Evolutionary conservation across 768 basidiomycete genomes (phyloP).

Genomic region (Jaapia argillacea): DNA sequence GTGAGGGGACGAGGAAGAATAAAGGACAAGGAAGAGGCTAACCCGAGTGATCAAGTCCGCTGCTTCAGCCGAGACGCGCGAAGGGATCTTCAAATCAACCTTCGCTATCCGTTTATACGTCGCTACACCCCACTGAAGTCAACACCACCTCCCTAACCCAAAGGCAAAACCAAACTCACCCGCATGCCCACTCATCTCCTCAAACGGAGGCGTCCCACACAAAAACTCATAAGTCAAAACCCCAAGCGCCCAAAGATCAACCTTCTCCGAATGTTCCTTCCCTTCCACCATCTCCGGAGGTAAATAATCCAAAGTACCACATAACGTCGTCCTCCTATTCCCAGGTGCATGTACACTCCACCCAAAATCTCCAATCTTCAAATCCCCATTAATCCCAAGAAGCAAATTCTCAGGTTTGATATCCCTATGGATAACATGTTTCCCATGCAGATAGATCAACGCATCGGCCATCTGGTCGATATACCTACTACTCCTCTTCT

Average conservation of each 20-base stretch:
- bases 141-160: constrained; percentile 6
- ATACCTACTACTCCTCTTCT: constrained; percentile 82
- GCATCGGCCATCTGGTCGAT: constrained; percentile 99
- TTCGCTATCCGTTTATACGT: constrained; percentile 85
- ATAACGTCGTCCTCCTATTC: constrained; percentile 81
- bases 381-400: constrained; percentile 87
- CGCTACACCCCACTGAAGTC: constrained; percentile 33
- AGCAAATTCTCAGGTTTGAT: constrained; percentile 98
- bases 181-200: constrained; percentile 68
- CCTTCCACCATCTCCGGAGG: constrained; percentile 99
- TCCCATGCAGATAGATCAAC: constrained; percentile 80
- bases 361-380: constrained; percentile 98
- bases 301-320: constrained; percentile 93
- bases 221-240: constrained; percentile 96
- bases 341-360: constrained; percentile 98
- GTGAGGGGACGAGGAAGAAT: constrained; percentile 6
- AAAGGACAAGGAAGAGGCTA: constrained; percentile 1
- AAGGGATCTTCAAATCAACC: constrained; percentile 58
- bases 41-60: constrained; percentile 37
- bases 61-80: constrained; percentile 31
- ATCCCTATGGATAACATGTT: constrained; percentile 97
- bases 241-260: constrained; percentile 95
- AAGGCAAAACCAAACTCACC: constrained; percentile 35
- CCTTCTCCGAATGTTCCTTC: constrained; percentile 79
- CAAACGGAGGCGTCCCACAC: constrained; percentile 77